These are phyloP conservation scores for Chalciporus piperatus DNA, from an alignment of 768 basidiomycete species.

Conservation along the genomic window DNA sequence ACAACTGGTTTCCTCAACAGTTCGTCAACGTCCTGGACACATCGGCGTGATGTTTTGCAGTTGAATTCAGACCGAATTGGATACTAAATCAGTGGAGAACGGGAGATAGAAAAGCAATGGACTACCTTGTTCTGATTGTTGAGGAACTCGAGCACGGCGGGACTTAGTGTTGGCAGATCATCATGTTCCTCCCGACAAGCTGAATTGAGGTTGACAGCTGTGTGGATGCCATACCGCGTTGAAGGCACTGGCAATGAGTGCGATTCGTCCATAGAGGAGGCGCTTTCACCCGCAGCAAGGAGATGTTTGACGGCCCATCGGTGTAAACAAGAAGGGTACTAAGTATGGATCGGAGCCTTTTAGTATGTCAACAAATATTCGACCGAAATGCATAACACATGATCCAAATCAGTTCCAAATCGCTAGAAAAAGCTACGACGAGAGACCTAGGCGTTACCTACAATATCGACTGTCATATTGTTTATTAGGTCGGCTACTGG, in stretches of 20 bases:
- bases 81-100: neutral
- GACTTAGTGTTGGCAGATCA: constrained; percentile 31
- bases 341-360: too few species aligned
- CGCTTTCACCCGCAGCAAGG: too few species aligned
- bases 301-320: too few species aligned
- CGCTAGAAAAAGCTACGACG: too few species aligned
- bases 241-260: neutral
- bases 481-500: too few species aligned
- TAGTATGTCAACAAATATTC: too few species aligned
- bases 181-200: neutral
- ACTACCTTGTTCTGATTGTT: constrained; percentile 31
- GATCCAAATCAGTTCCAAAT: too few species aligned
- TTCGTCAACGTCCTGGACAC: constrained; percentile 23
- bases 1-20: constrained; percentile 40
- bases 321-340: too few species aligned
- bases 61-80: neutral
- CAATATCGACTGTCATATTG: too few species aligned
- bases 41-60: neutral
- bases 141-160: constrained; percentile 37
- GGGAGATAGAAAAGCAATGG: neutral
- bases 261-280: neutral
- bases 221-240: constrained; percentile 4
- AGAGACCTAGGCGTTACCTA: too few species aligned
- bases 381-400: too few species aligned
- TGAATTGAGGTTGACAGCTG: constrained; percentile 7